A percentile compares a stretch with the other conserved stretches of the same genome.
phyloP scores from a whole-genome alignment of 352 stramenopile species.

The Phytophthora pisi region DNA sequence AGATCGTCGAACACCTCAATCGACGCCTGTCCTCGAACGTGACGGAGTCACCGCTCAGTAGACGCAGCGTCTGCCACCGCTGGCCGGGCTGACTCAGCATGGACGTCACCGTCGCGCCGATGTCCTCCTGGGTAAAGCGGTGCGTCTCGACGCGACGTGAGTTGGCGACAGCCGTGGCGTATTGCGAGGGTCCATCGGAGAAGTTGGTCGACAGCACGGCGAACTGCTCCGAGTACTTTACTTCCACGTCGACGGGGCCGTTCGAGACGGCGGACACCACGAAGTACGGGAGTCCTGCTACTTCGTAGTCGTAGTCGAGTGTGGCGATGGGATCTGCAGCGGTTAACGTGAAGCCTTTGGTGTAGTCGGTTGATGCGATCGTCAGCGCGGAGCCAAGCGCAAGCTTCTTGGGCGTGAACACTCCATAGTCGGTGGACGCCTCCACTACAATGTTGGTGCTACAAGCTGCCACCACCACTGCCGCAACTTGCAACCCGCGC shows the following conservation, averaged over 20 bases:
- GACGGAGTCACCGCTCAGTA: slow-evolving; percentile 31
- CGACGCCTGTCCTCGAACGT: slow-evolving; percentile 33
- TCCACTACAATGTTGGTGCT: neutral
- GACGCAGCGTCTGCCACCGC: slow-evolving; percentile 33
- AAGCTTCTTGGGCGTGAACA: slow-evolving; percentile 39
- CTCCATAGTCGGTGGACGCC: slow-evolving; percentile 10
- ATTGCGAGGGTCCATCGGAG: slow-evolving; percentile 34
- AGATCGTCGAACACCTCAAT: slow-evolving; percentile 36
- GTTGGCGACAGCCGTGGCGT: slow-evolving; percentile 27
- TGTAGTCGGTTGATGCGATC: slow-evolving; percentile 17
- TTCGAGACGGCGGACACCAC: slow-evolving; percentile 24
- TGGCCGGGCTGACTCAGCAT: slow-evolving; percentile 33
- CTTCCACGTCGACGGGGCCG: slow-evolving; percentile 32
- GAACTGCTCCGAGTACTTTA: slow-evolving; percentile 40
- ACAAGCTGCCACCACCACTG: neutral
- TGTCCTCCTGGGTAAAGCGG: slow-evolving; percentile 17
- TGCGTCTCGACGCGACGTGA: slow-evolving; percentile 37
- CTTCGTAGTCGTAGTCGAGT: slow-evolving; percentile 38
- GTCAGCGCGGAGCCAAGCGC: slow-evolving; percentile 20
- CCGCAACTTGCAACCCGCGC: neutral
- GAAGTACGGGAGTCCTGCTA: slow-evolving; percentile 35
- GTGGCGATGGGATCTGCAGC: slow-evolving; percentile 23
- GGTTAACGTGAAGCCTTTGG: slow-evolving; percentile 23
- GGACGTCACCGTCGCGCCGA: slow-evolving; percentile 26
- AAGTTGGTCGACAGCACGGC: slow-evolving; percentile 25